Evolutionary conservation across 768 basidiomycete genomes (phyloP).

Genomic region (Fibroporia radiculosa): DNA sequence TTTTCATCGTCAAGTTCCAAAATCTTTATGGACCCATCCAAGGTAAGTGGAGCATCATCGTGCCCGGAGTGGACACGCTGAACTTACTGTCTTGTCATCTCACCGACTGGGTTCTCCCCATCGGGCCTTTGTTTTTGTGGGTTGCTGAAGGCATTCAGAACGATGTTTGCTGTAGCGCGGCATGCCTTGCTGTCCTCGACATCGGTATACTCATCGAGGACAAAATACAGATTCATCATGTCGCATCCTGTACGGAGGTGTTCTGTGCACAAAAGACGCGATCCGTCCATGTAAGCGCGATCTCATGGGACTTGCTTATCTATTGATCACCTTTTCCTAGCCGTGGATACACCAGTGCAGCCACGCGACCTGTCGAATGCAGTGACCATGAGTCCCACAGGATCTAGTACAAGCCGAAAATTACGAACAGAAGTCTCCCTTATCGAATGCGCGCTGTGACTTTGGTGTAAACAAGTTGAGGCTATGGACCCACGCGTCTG

Average conservation of each 20-base stretch:
- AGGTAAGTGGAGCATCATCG: too few relatives aligned
- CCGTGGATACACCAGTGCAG: conserved; percentile 6
- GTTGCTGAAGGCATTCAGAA: conserved; percentile 18
- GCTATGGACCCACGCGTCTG: conserved; percentile 18
- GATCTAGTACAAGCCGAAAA: too few relatives aligned
- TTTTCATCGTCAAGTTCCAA: too few relatives aligned
- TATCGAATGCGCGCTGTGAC: conserved; percentile 20
- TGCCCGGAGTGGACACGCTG: too few relatives aligned
- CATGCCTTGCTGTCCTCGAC: conserved; percentile 3
- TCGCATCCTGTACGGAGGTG: conserved; percentile 11
- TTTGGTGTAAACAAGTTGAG: conserved; percentile 20
- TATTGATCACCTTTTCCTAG: not conserved
- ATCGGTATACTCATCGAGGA: conserved; percentile 22
- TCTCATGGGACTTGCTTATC: too few relatives aligned
- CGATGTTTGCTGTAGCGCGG: conserved; percentile 12
- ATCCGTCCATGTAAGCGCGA: not conserved
- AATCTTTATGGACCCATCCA: too few relatives aligned
- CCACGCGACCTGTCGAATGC: conserved; percentile 5
- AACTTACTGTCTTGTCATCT: conserved; percentile 18
- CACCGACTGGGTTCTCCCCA: conserved; percentile 16
- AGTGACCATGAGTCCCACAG: not conserved
- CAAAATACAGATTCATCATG: conserved; percentile 22
- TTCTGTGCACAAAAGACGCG: too few relatives aligned
- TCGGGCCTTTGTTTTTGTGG: conserved; percentile 14
- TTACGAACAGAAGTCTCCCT: conserved; percentile 17